Base-by-base conservation (phyloP, 148 eudicot species). In the Fallopia convolvulus region DNA sequence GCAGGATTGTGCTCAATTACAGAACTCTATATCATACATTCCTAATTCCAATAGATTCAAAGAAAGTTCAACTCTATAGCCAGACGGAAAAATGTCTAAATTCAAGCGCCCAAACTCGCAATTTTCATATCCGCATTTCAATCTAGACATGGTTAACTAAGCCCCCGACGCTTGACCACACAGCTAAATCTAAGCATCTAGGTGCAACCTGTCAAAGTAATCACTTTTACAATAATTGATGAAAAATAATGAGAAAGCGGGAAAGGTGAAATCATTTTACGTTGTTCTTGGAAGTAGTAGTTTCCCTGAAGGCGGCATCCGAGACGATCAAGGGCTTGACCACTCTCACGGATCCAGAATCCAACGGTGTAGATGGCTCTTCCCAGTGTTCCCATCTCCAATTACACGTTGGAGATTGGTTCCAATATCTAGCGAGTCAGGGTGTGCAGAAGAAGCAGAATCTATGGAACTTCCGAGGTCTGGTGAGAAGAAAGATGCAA, bases 301-400 rank as follows among this genome's bases (percentile, higher is more conserved):
- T 85, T 82, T 26, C 91, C 91, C 63, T 90, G 93, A 46, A 88
- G 86, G 79, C 84, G 87, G 72, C 80, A 88, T 32, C 93, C 93
- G 5, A 90, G 86, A 48, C 93, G 93, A 90, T 90, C 93, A 58
- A 88, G 75, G 75, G 93, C 93, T 81, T 90, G 93, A 56, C 93
- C 91, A 6, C 90, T 79, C 20, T 82, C 89, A 4, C 93, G 85
- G 82, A 90, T 82, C 93, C 88, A 90, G 76, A 82, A 80, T 8
- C 93, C 93, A 8, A 88, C 86, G 21, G 85, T 81, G 88, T 88
- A 90, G 0, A 88, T 75, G 48, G 88, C 91, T 78, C 85, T 82
- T 48, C 89, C 89, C 72, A 86, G 20, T 20, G 83, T 84, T 41
- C 91, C 91, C 89, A 86, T 84, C 36, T 39, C 58, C 76, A 13